Percentiles rank a stretch among this genome's conserved stretches.
phyloP scores from a whole-genome alignment of 768 basidiomycete genomes.

The Naganishia vaughanmartiniae region DNA sequence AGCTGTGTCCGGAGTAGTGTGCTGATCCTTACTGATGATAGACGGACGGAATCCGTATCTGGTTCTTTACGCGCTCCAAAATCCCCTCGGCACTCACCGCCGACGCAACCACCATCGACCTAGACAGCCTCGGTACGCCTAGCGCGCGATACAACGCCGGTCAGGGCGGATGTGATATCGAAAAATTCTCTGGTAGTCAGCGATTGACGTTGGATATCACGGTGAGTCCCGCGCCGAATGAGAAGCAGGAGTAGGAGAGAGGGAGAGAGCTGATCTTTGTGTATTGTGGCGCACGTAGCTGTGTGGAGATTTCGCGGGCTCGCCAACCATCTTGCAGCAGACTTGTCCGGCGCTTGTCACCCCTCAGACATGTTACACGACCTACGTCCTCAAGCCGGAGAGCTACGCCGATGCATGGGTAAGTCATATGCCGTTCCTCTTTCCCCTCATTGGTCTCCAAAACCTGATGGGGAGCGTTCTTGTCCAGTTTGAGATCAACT shows the following conservation, averaged over 20 bases:
- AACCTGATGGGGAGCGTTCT: neutral
- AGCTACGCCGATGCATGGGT: slow-evolving; percentile 27
- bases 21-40: neutral
- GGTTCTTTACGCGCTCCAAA: slow-evolving; percentile 60
- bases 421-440: slow-evolving; percentile 4
- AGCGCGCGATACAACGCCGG: slow-evolving; percentile 20
- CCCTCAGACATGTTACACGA: slow-evolving; percentile 32
- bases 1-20: neutral
- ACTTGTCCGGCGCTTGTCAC: slow-evolving; percentile 29
- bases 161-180: slow-evolving; percentile 25
- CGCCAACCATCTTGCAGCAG: slow-evolving; percentile 13
- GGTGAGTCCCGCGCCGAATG: neutral
- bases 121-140: slow-evolving; percentile 29
- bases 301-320: slow-evolving; percentile 31
- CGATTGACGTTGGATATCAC: slow-evolving; percentile 38
- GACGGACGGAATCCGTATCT: slow-evolving; percentile 56
- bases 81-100: slow-evolving; percentile 31
- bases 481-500: slow-evolving; percentile 33
- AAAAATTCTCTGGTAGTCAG: slow-evolving; percentile 39
- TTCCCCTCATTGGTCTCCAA: neutral
- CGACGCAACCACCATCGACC: slow-evolving; percentile 31
- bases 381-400: slow-evolving; percentile 30
- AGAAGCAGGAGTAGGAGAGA: neutral
- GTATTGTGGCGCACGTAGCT: neutral
- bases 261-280: neutral